phyloP scores from a whole-genome alignment of 2,329 filamentous ascomycete species.

The Clonostachys rosea region DNA sequence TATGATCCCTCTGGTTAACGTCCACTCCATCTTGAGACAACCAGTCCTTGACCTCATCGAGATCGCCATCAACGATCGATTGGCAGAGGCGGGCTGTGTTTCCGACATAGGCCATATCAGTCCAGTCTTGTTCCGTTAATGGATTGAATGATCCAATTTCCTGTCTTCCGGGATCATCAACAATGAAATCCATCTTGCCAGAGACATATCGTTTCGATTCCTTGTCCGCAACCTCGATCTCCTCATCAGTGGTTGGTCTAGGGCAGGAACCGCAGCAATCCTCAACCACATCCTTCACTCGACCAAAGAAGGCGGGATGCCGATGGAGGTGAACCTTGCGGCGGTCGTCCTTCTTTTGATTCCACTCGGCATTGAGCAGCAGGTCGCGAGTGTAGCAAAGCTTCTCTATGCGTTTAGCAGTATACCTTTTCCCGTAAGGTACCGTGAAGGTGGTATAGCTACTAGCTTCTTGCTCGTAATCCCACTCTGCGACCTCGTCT shows the following conservation, averaged over 20 bases:
- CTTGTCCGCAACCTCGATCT: slow-evolving; percentile 64
- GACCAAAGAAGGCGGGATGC: slow-evolving; percentile 81
- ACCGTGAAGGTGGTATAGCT: slow-evolving; percentile 76
- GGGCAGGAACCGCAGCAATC: slow-evolving; percentile 85
- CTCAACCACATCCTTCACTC: slow-evolving; percentile 66
- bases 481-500: slow-evolving; percentile 82
- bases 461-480: slow-evolving; percentile 69
- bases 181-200: slow-evolving; percentile 68
- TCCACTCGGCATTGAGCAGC: slow-evolving; percentile 84
- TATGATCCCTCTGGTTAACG: slow-evolving; percentile 71
- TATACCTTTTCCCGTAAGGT: slow-evolving; percentile 58
- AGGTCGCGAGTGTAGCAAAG: slow-evolving; percentile 78
- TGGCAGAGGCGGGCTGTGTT: slow-evolving; percentile 74
- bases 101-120: slow-evolving; percentile 84
- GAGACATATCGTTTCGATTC: slow-evolving; percentile 75
- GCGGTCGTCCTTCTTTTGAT: slow-evolving; percentile 57
- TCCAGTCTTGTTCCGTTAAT: slow-evolving; percentile 79
- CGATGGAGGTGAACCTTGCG: slow-evolving; percentile 75
- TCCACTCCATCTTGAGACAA: slow-evolving; percentile 62
- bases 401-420: slow-evolving; percentile 72
- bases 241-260: slow-evolving; percentile 61
- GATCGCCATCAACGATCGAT: slow-evolving; percentile 71
- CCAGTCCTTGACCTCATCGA: slow-evolving; percentile 69
- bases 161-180: slow-evolving; percentile 78
- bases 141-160: slow-evolving; percentile 71